phyloP scores from a whole-genome alignment of 2,329 filamentous ascomycete species.

The Colletotrichum euphorbiae region DNA sequence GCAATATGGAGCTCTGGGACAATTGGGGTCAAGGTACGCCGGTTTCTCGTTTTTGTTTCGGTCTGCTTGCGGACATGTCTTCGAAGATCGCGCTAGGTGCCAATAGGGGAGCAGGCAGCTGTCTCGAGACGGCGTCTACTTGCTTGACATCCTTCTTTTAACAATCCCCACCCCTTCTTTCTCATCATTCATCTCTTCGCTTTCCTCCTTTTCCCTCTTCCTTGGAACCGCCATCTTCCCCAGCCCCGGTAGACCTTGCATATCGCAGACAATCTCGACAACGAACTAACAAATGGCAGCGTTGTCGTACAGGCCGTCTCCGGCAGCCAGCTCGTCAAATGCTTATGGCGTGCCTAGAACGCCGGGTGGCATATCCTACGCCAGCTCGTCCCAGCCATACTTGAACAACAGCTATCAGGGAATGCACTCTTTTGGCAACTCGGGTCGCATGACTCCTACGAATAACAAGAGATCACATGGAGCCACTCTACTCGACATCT shows the following conservation, averaged over 20 bases:
- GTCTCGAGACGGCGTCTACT: not conserved
- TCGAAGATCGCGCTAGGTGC: not conserved
- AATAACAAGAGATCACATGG: constrained; percentile 34
- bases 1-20: constrained; percentile 7
- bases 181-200: not conserved
- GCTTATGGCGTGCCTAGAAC: not conserved
- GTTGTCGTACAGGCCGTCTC: constrained; percentile 7
- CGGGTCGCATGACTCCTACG: not conserved
- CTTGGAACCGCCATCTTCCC: not conserved
- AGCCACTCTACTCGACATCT: constrained; percentile 1
- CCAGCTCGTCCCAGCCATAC: not conserved
- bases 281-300: not conserved
- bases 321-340: not conserved
- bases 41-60: not conserved
- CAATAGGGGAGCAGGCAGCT: not conserved
- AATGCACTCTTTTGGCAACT: not conserved
- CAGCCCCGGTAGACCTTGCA: too few species aligned
- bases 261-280: not conserved
- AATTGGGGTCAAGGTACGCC: constrained; percentile 28
- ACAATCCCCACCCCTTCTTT: not conserved
- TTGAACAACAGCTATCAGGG: not conserved
- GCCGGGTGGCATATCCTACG: not conserved
- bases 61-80: not conserved
- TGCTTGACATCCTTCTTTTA: not conserved
- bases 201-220: not conserved